These are phyloP conservation scores for Takashimella tepidaria DNA, from an alignment of 1,284 basidiomycete genomes.

Conservation along the genomic window DNA sequence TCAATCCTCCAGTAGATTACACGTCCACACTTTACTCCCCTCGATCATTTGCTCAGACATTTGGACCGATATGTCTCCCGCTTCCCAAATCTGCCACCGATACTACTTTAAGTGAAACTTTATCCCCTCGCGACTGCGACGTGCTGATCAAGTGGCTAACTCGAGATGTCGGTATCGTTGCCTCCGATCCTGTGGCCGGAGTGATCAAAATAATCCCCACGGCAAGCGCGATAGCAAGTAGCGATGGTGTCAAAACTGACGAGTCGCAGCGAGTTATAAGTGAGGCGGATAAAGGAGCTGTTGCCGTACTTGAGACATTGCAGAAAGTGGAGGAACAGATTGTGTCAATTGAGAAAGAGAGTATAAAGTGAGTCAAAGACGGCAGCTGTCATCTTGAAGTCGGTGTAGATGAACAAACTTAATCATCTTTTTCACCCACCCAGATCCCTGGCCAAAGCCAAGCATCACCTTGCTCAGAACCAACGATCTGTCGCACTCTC, in stretches of 20 bases:
- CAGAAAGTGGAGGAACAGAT: constrained; percentile 45
- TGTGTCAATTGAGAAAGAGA: constrained; percentile 56
- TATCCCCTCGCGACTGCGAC: constrained; percentile 51
- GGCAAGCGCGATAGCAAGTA: constrained; percentile 34
- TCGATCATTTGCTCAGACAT: constrained; percentile 60
- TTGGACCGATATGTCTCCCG: constrained; percentile 53
- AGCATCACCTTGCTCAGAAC: constrained; percentile 60
- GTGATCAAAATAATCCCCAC: constrained; percentile 16
- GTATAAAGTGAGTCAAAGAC: no score
- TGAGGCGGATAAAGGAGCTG: constrained; percentile 43
- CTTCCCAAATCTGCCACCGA: not conserved
- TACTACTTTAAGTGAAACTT: not conserved
- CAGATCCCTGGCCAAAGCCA: constrained; percentile 62
- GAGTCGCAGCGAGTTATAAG: constrained; percentile 40
- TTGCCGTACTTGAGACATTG: constrained; percentile 36
- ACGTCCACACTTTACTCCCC: constrained; percentile 62
- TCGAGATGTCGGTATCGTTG: constrained; percentile 63
- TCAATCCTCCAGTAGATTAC: constrained; percentile 53
- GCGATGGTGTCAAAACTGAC: no score
- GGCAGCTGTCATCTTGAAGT: no score
- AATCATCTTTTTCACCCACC: no score
- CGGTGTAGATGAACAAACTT: no score
- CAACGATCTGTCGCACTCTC: constrained; percentile 68
- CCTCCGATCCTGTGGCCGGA: constrained; percentile 49
- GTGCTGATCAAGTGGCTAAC: constrained; percentile 71